Conservation (phyloP, 805 yeast genomes). For the Sugiyamaella valdiviana region DNA sequence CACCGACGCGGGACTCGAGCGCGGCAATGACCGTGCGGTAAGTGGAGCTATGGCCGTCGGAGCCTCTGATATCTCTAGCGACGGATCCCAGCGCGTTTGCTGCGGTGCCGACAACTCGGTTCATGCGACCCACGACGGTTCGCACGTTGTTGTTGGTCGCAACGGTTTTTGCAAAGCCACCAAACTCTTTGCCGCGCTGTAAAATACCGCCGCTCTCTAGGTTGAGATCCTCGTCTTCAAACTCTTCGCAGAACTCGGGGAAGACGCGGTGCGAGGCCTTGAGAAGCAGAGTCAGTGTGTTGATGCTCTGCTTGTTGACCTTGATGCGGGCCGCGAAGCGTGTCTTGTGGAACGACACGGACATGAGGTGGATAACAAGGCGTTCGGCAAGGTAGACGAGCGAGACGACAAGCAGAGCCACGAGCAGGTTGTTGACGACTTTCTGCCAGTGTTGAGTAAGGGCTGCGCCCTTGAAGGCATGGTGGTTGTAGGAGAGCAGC, state of each 20-base stretch:
- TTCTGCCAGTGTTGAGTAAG: constrained; percentile 32
- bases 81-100: constrained; percentile 24
- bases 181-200: constrained; percentile 8
- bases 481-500: constrained; percentile 26
- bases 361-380: constrained; percentile 33
- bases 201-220: constrained; percentile 25
- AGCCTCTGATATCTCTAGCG: constrained; percentile 21
- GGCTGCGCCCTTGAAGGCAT: constrained; percentile 18
- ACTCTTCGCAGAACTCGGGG: constrained; percentile 32
- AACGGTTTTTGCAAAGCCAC: constrained; percentile 13
- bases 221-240: constrained; percentile 31
- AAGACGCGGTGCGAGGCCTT: constrained; percentile 31
- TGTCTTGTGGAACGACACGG: constrained; percentile 36
- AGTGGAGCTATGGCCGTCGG: constrained; percentile 4
- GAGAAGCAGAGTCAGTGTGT: constrained; percentile 28
- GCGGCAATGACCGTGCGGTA: constrained; percentile 31
- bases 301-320: constrained; percentile 30
- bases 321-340: constrained; percentile 35
- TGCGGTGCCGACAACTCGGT: constrained; percentile 26
- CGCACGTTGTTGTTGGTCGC: constrained; percentile 20
- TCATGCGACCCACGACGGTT: constrained; percentile 24
- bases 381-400: constrained; percentile 34
- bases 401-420: constrained; percentile 33
- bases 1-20: constrained; percentile 23
- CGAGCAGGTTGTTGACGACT: constrained; percentile 31